A percentile compares a stretch with the other conserved stretches of the same genome.
These are phyloP conservation scores for Dioscorea dumetorum DNA, from an alignment of 106 monocot species.

Conservation along the genomic window DNA sequence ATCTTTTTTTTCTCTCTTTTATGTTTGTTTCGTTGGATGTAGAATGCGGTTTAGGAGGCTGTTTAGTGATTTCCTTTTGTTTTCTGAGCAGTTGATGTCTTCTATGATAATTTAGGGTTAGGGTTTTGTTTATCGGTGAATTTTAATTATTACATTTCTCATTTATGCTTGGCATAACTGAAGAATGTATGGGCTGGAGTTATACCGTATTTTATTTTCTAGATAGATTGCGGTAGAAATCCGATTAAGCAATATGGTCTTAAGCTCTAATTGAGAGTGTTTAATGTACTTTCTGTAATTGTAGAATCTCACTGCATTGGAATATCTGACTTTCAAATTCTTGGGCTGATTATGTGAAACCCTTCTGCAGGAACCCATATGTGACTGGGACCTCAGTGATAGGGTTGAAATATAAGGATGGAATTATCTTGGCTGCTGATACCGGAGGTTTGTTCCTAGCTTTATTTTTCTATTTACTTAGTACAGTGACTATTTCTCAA, in stretches of 20 bases:
- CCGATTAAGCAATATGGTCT: too few relatives aligned
- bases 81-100: too few relatives aligned
- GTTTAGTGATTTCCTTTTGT: too few relatives aligned
- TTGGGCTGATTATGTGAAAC: neutral
- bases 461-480: neutral
- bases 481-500: neutral
- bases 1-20: too few relatives aligned
- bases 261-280: neutral
- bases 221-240: too few relatives aligned
- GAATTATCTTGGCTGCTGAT: slow-evolving; percentile 81
- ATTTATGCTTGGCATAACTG: neutral
- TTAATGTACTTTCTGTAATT: neutral
- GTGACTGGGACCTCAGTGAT: slow-evolving; percentile 89
- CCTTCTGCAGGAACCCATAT: slow-evolving; percentile 56
- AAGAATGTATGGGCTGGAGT: neutral
- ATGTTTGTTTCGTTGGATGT: too few relatives aligned
- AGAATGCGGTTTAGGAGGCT: too few relatives aligned
- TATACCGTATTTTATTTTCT: neutral
- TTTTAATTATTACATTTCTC: too few relatives aligned
- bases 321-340: neutral
- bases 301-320: neutral
- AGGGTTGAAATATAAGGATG: slow-evolving; percentile 93
- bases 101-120: too few relatives aligned
- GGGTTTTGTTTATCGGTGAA: too few relatives aligned
- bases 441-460: slow-evolving; percentile 50